These are phyloP conservation scores for Juglanconis juglandina DNA, from an alignment of 2,329 filamentous ascomycete genomes.

Conservation along the genomic window DNA sequence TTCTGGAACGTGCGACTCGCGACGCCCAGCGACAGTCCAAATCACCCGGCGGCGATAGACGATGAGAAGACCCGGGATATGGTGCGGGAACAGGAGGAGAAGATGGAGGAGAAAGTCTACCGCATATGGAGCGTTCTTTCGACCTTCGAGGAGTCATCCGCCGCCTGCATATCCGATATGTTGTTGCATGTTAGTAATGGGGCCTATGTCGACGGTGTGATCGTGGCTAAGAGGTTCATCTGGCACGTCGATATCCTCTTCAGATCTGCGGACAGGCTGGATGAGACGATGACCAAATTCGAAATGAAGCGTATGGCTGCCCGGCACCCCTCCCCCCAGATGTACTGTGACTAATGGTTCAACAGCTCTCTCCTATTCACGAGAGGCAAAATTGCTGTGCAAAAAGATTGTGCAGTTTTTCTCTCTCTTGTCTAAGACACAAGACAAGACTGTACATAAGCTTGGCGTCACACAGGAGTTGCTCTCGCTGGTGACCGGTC, in stretches of 20 bases:
- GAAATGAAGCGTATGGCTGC: slow-evolving; percentile 68
- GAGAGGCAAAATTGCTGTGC: slow-evolving; percentile 98
- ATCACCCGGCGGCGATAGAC: slow-evolving; percentile 38
- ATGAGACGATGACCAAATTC: slow-evolving; percentile 64
- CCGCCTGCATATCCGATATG: slow-evolving; percentile 98
- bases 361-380: slow-evolving; percentile 79
- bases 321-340: not conserved
- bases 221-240: slow-evolving; percentile 95
- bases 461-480: slow-evolving; percentile 96
- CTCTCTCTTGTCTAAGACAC: slow-evolving; percentile 87
- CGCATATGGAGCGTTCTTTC: slow-evolving; percentile 98
- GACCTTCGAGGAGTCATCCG: slow-evolving; percentile 94
- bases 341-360: slow-evolving; percentile 22
- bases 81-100: slow-evolving; percentile 83
- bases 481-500: slow-evolving; percentile 91
- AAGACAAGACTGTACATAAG: slow-evolving; percentile 84
- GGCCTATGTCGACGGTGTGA: slow-evolving; percentile 88
- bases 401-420: slow-evolving; percentile 99
- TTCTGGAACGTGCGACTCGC: slow-evolving; percentile 97
- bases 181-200: slow-evolving; percentile 97
- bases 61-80: slow-evolving; percentile 64
- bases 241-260: slow-evolving; percentile 94
- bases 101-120: slow-evolving; percentile 96
- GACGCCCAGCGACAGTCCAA: slow-evolving; percentile 51
- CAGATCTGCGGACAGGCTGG: slow-evolving; percentile 79